These are phyloP conservation scores for Sergeia podlipaevii DNA, from an alignment of 208 protist genomes.

Conservation along the genomic window DNA sequence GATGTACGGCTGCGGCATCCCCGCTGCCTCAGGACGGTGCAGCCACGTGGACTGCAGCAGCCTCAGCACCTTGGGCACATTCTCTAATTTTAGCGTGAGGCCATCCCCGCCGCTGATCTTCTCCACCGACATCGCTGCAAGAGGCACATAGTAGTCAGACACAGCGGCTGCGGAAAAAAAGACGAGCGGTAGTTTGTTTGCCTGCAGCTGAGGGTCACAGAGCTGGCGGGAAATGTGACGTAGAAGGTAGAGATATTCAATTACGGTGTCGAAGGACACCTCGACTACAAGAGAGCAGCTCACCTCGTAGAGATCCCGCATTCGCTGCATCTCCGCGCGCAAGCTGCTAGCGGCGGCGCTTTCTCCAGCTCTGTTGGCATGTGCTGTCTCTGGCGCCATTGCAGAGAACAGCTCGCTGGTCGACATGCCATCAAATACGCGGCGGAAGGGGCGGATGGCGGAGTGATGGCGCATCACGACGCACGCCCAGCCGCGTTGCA, in stretches of 20 bases:
- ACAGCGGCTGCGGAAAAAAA: constrained; percentile 78
- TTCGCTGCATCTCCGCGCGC: constrained; percentile 10
- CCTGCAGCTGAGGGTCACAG: constrained; percentile 14
- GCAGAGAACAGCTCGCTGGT: constrained; percentile 47
- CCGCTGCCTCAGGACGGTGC: constrained; percentile 10
- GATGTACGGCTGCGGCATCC: constrained; percentile 23
- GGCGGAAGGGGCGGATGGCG: constrained; percentile 54
- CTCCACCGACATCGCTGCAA: constrained; percentile 31
- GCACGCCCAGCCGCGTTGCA: constrained; percentile 62
- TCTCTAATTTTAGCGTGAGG: constrained; percentile 53
- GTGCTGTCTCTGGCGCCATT: background rate
- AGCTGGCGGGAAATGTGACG: constrained; percentile 33
- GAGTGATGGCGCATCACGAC: constrained; percentile 60
- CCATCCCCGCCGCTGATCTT: constrained; percentile 82
- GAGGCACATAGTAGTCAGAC: constrained; percentile 83
- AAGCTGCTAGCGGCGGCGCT: background rate
- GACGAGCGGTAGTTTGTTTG: constrained; percentile 30
- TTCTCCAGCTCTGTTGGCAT: background rate
- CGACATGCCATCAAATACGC: constrained; percentile 35
- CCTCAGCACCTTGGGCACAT: constrained; percentile 69
- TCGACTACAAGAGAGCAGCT: constrained; percentile 34
- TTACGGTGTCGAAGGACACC: constrained; percentile 67
- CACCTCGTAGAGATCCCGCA: constrained; percentile 24
- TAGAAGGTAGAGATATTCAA: constrained; percentile 80
- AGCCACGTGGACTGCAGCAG: constrained; percentile 55